These are phyloP conservation scores for Ophiocordyceps unilateralis DNA, from an alignment of 2,329 filamentous ascomycete species.

Conservation along the genomic window DNA sequence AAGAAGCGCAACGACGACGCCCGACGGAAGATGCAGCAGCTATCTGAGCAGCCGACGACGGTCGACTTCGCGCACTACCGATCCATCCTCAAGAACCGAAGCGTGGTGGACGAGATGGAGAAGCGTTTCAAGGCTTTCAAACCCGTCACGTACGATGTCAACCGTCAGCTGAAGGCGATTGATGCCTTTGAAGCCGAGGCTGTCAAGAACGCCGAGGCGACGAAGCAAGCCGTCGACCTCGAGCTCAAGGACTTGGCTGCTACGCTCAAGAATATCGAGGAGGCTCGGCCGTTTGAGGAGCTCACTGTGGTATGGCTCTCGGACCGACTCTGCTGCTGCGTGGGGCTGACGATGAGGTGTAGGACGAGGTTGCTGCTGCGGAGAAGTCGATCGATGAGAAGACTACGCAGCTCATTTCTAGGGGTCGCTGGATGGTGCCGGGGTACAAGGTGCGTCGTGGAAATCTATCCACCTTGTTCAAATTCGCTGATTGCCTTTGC, in stretches of 20 bases:
- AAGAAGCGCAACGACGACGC: conserved; percentile 99
- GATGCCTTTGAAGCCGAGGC: conserved; percentile 96
- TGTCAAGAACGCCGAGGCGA: conserved; percentile 89
- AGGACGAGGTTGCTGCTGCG: conserved; percentile 90
- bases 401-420: conserved; percentile 84
- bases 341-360: conserved; percentile 9
- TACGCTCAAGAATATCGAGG: conserved; percentile 94
- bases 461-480: no score
- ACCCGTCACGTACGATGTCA: conserved; percentile 82
- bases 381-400: conserved; percentile 97
- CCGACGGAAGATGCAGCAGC: conserved; percentile 75
- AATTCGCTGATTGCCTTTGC: conserved; percentile 27
- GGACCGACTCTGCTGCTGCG: not conserved
- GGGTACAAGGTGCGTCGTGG: conserved; percentile 77
- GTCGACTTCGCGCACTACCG: conserved; percentile 95
- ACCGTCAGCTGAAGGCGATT: conserved; percentile 91
- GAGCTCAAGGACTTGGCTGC: conserved; percentile 89
- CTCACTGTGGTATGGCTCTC: conserved; percentile 69
- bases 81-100: conserved; percentile 83
- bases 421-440: conserved; percentile 94
- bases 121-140: conserved; percentile 85
- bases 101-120: conserved; percentile 92
- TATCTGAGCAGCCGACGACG: conserved; percentile 67
- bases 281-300: conserved; percentile 86
- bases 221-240: conserved; percentile 87